Conservation (phyloP, 2,329 filamentous ascomycete species). For the Aspergillus quadrilineatus region DNA sequence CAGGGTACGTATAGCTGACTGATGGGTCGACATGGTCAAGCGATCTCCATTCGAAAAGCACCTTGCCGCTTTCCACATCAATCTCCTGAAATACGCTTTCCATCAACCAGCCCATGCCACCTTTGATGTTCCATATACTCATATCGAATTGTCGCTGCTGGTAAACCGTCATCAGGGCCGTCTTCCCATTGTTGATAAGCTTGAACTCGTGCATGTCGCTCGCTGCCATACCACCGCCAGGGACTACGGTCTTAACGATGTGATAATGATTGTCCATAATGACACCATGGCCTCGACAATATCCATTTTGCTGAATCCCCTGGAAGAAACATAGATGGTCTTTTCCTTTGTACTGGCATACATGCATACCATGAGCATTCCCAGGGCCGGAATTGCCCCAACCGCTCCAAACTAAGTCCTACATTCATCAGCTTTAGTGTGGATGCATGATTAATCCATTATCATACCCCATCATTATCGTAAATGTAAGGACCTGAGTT, state of each 20-base stretch:
- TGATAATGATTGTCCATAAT: slow-evolving; percentile 54
- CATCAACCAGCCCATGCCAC: slow-evolving; percentile 52
- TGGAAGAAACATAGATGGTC: slow-evolving; percentile 56
- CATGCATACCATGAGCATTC: slow-evolving; percentile 50
- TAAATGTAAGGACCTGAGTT: slow-evolving; percentile 54
- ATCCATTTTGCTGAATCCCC: slow-evolving; percentile 53
- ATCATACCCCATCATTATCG: slow-evolving; percentile 48
- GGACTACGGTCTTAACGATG: slow-evolving; percentile 48
- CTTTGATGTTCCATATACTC: slow-evolving; percentile 42
- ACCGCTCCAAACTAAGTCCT: slow-evolving; percentile 53
- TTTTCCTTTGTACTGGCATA: slow-evolving; percentile 49
- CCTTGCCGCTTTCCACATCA: slow-evolving; percentile 49
- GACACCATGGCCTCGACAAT: slow-evolving; percentile 52
- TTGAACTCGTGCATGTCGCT: slow-evolving; percentile 56
- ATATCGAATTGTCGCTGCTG: slow-evolving; percentile 49
- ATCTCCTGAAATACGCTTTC: slow-evolving; percentile 56
- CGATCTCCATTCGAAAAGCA: slow-evolving; percentile 53
- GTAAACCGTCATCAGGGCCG: slow-evolving; percentile 43
- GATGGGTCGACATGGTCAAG: slow-evolving; percentile 52
- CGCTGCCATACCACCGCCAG: slow-evolving; percentile 41
- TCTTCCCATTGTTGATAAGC: slow-evolving; percentile 46
- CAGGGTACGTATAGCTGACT: slow-evolving; percentile 48
- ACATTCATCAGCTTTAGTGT: slow-evolving; percentile 2
- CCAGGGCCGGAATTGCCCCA: slow-evolving; percentile 51
- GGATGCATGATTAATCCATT: neutral